Evolutionary conservation across 768 basidiomycete species (phyloP), one percentile per base, ranked within the genome.

Genomic region (Lyophyllum shimeji): DNA sequence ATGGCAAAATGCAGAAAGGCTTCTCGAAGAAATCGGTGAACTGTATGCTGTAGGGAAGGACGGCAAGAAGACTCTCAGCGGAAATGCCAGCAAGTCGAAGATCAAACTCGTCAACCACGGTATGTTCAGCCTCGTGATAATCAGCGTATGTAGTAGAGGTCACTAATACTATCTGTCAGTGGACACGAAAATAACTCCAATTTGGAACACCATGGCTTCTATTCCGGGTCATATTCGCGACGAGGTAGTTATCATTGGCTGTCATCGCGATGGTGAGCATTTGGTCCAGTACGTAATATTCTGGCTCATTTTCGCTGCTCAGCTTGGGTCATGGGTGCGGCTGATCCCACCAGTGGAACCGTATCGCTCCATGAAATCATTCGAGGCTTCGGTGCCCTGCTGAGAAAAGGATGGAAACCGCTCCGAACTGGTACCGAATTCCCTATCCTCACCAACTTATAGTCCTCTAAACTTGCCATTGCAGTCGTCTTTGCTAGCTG

Each of bases 141-240:
- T 24, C 2, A 18, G 15, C 9, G 39, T 17, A 9, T 25, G 17
- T 7, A 43, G 11, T 39, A 4, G n/a, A 49, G 5, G 31, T 31
- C 45, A 20, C 48, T 7, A 50, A 50, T 23, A 27, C 21, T 44
- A 40, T 4, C 29, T 13, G 7, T 49, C 50, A 86, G 90, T 96
- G 39, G 81, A 93, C 54, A 85, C 81, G 25, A 84, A 86, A 65
- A 82, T 95, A 12, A 94, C 81, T 4, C 92, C 93, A 15, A 93
- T 96, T 46, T 96, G 93, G 93, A 97, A 96, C 71, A 79, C 84
- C 13, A 89, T 90, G 82, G 87, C 81, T 11, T 79, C 86, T 25
- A 89, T 95, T 55, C 93, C 92, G 7, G 94, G 93, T 2, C 83
- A 87, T 55, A 82, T 95, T 63, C 80, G 80, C 55, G 86, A 94